A percentile compares a stretch with the other conserved stretches of the same genome.
Conservation (phyloP, 176 grass and related monocot genomes). For the Stipa capillata region DNA sequence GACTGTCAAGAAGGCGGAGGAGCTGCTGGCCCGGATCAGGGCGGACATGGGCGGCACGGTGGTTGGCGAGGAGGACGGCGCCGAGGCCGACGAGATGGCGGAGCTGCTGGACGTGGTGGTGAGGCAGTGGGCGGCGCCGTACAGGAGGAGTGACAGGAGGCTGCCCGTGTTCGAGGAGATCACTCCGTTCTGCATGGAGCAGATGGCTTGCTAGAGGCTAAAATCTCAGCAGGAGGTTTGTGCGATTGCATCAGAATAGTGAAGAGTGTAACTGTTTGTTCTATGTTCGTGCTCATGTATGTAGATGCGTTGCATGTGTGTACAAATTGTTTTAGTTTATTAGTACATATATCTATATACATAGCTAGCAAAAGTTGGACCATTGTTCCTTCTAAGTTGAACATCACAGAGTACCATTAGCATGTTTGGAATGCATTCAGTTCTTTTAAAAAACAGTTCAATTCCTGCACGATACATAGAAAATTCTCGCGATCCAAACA, state of each 20-base stretch:
- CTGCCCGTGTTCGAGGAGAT: slow-evolving; percentile 88
- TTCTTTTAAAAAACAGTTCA: no score
- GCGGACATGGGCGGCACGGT: background rate
- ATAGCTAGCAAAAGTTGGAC: background rate
- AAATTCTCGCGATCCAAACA: no score
- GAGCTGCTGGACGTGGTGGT: slow-evolving; percentile 50
- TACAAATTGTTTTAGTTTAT: background rate
- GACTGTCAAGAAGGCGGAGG: slow-evolving; percentile 45
- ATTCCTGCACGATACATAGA: no score
- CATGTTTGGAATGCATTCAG: background rate
- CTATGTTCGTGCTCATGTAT: background rate
- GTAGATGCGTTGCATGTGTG: background rate
- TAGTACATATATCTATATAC: no score
- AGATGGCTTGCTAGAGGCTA: slow-evolving; percentile 41
- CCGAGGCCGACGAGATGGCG: slow-evolving; percentile 31
- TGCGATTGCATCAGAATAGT: background rate
- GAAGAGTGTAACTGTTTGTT: background rate
- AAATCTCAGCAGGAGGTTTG: background rate
- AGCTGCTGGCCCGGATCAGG: slow-evolving; percentile 40
- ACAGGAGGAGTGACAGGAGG: slow-evolving; percentile 36
- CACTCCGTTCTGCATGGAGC: slow-evolving; percentile 30
- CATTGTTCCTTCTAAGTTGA: background rate
- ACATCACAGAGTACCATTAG: background rate
- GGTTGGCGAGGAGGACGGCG: background rate
- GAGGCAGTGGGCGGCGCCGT: slow-evolving; percentile 46